Evolutionary conservation across 148 eudicot genomes (phyloP).

Genomic region (Camellia sinensis): DNA sequence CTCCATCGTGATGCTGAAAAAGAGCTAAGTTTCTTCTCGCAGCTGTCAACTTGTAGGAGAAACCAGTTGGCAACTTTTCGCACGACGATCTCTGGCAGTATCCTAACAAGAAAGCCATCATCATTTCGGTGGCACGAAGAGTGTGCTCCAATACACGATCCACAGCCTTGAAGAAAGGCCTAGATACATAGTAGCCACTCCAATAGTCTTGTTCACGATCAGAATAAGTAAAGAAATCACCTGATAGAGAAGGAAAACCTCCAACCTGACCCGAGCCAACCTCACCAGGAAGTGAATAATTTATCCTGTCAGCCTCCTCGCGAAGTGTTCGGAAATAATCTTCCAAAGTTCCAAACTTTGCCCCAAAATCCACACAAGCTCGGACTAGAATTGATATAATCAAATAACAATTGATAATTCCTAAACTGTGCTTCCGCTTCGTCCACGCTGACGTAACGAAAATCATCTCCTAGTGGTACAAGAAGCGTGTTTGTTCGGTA

Average conservation of each 20-base stretch:
- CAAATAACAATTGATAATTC: conserved; percentile 84
- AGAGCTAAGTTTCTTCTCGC: conserved; percentile 97
- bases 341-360: conserved; percentile 88
- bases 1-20: conserved; percentile 99
- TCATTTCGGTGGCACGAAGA: conserved; percentile 85
- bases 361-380: too few relatives aligned
- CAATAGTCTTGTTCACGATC: conserved; percentile 92
- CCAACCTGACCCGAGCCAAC: conserved; percentile 78
- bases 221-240: conserved; percentile 95
- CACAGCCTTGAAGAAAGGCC: conserved; percentile 96
- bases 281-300: conserved; percentile 80
- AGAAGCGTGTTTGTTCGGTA: conserved; percentile 96
- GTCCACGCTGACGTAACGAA: conserved; percentile 86
- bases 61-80: conserved; percentile 79
- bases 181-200: conserved; percentile 98
- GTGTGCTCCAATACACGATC: conserved; percentile 96
- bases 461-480: conserved; percentile 93
- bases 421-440: conserved; percentile 99
- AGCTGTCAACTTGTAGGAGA: conserved; percentile 83
- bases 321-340: conserved; percentile 88
- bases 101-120: conserved; percentile 85
- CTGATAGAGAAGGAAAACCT: conserved; percentile 91
- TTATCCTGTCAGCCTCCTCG: conserved; percentile 87
- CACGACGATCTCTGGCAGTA: conserved; percentile 75
- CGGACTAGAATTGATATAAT: conserved; percentile 85